phyloP scores from a whole-genome alignment of 495 filamentous ascomycete genomes.

The Penicillium waksmanii region DNA sequence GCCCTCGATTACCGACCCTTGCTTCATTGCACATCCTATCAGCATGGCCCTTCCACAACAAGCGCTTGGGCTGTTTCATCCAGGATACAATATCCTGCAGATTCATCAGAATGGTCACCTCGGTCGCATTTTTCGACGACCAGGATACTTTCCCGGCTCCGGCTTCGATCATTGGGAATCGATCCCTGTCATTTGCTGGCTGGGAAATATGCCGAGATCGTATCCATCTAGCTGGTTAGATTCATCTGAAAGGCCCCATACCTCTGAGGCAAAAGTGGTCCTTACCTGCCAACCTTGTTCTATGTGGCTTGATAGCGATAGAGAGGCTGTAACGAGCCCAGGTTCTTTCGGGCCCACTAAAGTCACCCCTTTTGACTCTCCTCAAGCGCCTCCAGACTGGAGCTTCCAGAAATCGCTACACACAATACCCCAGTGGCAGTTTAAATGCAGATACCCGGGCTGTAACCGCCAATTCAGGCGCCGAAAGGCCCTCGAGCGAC shows the following conservation, averaged over 20 bases:
- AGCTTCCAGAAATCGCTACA: not conserved
- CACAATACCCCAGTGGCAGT: not conserved
- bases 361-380: not conserved
- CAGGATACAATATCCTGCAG: not conserved
- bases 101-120: not conserved
- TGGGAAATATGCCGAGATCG: not conserved
- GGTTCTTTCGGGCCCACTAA: not conserved
- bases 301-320: not conserved
- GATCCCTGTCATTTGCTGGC: not conserved
- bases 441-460: slow-evolving; percentile 24
- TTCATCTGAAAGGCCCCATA: not conserved
- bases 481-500: slow-evolving; percentile 56
- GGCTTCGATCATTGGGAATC: not conserved
- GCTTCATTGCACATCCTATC: not conserved
- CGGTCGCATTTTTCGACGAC: not conserved
- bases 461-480: slow-evolving; percentile 46
- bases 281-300: not conserved
- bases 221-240: not conserved
- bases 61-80: not conserved
- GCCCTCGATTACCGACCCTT: not conserved
- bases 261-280: not conserved
- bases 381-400: not conserved
- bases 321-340: not conserved
- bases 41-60: not conserved
- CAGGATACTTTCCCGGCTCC: not conserved